Evolutionary conservation across 306 rosid species (phyloP), one percentile per base, ranked within the genome.

Genomic region (Inga oerstediana): DNA sequence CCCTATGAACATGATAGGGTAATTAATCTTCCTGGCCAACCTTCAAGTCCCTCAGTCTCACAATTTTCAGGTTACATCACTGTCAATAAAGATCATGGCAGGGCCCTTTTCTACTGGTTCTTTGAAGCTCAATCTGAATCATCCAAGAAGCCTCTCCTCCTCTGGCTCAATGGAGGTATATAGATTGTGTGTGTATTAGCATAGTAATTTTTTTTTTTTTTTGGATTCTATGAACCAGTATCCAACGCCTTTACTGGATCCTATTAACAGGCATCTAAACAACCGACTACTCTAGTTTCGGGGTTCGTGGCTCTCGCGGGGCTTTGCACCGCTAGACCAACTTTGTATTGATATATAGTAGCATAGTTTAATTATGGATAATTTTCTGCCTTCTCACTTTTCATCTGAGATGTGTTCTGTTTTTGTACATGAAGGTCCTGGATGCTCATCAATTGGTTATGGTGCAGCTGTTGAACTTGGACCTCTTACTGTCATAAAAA

Each of bases 61-160:
- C 92, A 89, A 19, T 87, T 89, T 72, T 85, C 92, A 67, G 90
- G 92, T 71, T 79, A 89, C 67, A 77, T 89, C 82, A 87, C 79
- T 73, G 89, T 89, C 85, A 84, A 87, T 82, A 75, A 81, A 85
- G 85, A 54, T 10, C 86, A 86, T 73, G 92, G 92, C 8, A 89
- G 91, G 61, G 91, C 91, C 76, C 89, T 89, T 73, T 89, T 89
- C 85, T 89, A 87, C 71, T 89, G 91, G 92, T 89, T 89, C 85
- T 85, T 85, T 82, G 91, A 89, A 86, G 91, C 92, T 89, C 88
- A 85, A 70, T 81, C 87, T 84, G 46, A 87, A 27, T 83, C 91
- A 0, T 84, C 88, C 73, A 79, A 85, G 1, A 89, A 79, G 84
- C 92, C 92, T 64, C 85, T 89, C 10, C 92, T 89, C 74, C 91